A percentile compares a stretch with the other conserved stretches of the same genome.
Conservation (phyloP, 2,329 filamentous ascomycete genomes). For the Alternaria solani region DNA sequence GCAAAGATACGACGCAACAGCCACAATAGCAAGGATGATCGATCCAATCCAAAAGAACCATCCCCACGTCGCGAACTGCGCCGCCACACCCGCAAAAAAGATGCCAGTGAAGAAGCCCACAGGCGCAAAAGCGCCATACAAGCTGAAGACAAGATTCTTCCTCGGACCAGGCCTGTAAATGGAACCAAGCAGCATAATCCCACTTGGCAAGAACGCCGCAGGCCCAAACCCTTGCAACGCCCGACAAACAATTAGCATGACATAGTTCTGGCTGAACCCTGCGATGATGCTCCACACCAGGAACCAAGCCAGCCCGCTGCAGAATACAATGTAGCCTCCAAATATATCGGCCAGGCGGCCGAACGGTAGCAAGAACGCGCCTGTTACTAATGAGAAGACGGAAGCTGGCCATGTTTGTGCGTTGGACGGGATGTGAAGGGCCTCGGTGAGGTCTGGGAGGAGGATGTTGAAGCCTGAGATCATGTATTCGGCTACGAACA, state of each 20-base stretch:
- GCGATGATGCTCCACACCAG: conserved; percentile 72
- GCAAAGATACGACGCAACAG: conserved; percentile 38
- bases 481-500: conserved; percentile 75
- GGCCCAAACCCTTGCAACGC: conserved; percentile 78
- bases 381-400: conserved; percentile 49
- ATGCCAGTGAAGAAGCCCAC: conserved; percentile 55
- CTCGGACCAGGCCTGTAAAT: conserved; percentile 72
- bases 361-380: conserved; percentile 56
- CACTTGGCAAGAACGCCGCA: conserved; percentile 74
- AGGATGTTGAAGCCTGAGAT: conserved; percentile 77
- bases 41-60: conserved; percentile 49
- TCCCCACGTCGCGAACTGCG: conserved; percentile 41
- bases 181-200: conserved; percentile 71
- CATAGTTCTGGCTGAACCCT: conserved; percentile 72
- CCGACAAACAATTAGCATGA: conserved; percentile 77
- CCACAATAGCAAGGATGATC: conserved; percentile 45
- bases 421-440: conserved; percentile 72
- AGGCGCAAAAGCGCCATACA: conserved; percentile 63
- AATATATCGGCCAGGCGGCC: conserved; percentile 66
- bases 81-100: conserved; percentile 47
- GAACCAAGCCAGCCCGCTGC: conserved; percentile 70
- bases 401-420: conserved; percentile 59
- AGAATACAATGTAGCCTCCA: conserved; percentile 70
- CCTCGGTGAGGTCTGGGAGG: conserved; percentile 68
- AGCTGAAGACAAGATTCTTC: conserved; percentile 72